Evolutionary conservation across 192 early-diverging fungal species (phyloP).

Genomic region (Jimgerdemannia flammicorona): DNA sequence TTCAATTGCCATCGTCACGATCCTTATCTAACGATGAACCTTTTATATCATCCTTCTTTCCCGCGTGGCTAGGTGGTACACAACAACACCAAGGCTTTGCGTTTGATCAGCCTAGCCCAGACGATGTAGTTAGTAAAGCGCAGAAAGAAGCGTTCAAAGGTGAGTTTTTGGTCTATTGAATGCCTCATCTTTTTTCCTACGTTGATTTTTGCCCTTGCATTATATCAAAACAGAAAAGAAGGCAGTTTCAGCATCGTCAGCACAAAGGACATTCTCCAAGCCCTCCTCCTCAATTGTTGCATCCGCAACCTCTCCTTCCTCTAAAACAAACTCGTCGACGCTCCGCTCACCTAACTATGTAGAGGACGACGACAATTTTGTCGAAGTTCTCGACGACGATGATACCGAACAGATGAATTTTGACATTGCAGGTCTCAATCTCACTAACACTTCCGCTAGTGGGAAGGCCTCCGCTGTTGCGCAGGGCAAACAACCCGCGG

Average conservation of each 20-base stretch:
- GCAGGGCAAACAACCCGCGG: background rate
- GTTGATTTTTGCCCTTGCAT: background rate
- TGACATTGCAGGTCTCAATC: slow-evolving; percentile 36
- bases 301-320: background rate
- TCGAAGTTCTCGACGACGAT: slow-evolving; percentile 26
- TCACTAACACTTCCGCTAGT: background rate
- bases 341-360: background rate
- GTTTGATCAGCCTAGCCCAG: slow-evolving; percentile 82
- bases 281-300: background rate
- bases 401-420: slow-evolving; percentile 34
- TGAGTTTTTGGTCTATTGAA: background rate
- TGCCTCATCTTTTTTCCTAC: too few species aligned
- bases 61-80: background rate
- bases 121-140: slow-evolving; percentile 69
- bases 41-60: background rate
- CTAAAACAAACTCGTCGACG: background rate
- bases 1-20: background rate
- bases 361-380: slow-evolving; percentile 22
- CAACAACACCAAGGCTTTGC: slow-evolving; percentile 37
- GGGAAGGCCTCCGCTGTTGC: background rate
- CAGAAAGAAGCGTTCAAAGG: slow-evolving; percentile 22
- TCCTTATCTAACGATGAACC: background rate
- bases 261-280: background rate
- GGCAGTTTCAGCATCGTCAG: background rate
- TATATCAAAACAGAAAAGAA: background rate